Base-by-base conservation (phyloP, 345 rosid species). In the Boechera retrofracta region DNA sequence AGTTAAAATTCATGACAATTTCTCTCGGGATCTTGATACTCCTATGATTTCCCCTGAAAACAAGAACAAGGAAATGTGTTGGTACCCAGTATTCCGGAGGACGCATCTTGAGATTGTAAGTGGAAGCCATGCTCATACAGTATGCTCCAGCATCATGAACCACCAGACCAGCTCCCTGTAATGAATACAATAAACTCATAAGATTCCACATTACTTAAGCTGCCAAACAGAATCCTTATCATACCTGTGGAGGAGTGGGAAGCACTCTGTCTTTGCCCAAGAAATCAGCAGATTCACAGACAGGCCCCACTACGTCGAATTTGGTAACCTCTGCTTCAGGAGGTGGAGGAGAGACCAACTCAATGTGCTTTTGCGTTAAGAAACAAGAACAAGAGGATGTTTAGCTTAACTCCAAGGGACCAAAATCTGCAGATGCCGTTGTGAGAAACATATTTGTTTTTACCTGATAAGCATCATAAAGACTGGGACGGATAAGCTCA, bases 91-190 rank as follows among this genome's bases (percentile, higher is more conserved):
- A 92, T 84, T 92, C 98, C 0, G 99, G 94, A 77, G 98, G 99
- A 24, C 98, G 98, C 98, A 95, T 92, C 87, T 95, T 95, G 77
- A 95, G 94, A 79, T 95, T 95, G 91, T 95, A 95, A 51, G 98
- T 91, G 2, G 99, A 95, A 42, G 99, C 98, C 99, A 95, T 95
- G 83, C 99, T 95, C 99, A 95, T 95, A 88, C 99, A 93, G 76
- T 95, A 95, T 32, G 98, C 99, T 52, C 99, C 99, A 4, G 98
- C 99, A 71, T 95, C 99, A 56, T 91, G 98, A 76, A 95, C 99
- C 58, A 93, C 97, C 38, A 95, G 89, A 67, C 96, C 98, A 24
- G 87, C 80, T 82, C 99, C 98, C 98, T 95, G 87, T 73, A 7
- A 73, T 32, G 36, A 79, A 54, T 39, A 72, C 66, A 56, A 28